Conservation (phyloP, 495 filamentous ascomycete genomes). For the Aspergillus biplanus region DNA sequence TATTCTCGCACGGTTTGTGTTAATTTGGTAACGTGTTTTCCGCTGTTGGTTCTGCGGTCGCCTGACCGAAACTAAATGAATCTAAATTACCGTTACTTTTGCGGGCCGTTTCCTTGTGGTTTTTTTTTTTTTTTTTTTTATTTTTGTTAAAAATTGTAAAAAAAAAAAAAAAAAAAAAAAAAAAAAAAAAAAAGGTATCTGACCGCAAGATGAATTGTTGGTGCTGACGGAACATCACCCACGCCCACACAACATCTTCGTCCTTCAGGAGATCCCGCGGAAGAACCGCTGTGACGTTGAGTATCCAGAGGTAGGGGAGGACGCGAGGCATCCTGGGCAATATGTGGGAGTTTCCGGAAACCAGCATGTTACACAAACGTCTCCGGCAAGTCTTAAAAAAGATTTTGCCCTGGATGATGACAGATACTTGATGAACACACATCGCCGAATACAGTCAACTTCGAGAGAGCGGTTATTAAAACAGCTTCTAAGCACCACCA, state of each 20-base stretch:
- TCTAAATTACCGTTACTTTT: too few species aligned
- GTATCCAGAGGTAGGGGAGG: not conserved
- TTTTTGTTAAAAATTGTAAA: not conserved
- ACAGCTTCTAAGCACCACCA: not conserved
- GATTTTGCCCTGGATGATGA: not conserved
- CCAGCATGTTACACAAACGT: constrained; percentile 3
- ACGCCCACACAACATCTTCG: not conserved
- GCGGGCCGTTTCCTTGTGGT: not conserved
- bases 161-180: too few species aligned
- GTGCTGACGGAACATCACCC: not conserved
- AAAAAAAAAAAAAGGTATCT: not conserved
- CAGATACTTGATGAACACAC: not conserved
- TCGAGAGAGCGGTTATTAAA: constrained; percentile 1
- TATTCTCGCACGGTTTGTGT: too few species aligned
- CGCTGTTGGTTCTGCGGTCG: too few species aligned
- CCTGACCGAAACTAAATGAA: too few species aligned
- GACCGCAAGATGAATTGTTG: constrained; percentile 2
- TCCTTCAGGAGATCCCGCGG: not conserved
- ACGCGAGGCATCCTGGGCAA: not conserved
- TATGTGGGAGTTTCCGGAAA: constrained; percentile 8
- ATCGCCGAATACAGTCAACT: constrained; percentile 1
- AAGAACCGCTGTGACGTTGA: constrained; percentile 5
- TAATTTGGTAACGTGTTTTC: too few species aligned
- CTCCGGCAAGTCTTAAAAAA: constrained; percentile 9
- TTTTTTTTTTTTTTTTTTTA: not conserved